phyloP scores from a whole-genome alignment of 805 yeast species.

The Tetrapisispora nanseiensis region DNA sequence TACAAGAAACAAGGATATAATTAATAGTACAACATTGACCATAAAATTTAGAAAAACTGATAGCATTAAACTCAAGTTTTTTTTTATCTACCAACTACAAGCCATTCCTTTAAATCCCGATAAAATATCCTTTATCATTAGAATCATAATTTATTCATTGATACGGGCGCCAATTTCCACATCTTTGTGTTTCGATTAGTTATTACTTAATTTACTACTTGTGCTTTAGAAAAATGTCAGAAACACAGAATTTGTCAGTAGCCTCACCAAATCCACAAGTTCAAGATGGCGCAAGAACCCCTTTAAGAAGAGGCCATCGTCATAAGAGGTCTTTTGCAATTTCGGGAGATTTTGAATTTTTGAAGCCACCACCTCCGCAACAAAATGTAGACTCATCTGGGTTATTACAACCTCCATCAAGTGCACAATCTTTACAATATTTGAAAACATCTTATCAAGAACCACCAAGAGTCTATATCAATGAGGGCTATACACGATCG shows the following conservation, averaged over 20 bases:
- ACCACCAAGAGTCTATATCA: not conserved
- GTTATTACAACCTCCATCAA: not conserved
- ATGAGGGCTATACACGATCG: not conserved
- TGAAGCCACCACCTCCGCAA: slow-evolving; percentile 7
- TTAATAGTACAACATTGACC: no score
- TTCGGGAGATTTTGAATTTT: slow-evolving; percentile 69
- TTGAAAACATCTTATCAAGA: not conserved
- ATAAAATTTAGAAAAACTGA: not conserved
- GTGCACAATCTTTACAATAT: not conserved
- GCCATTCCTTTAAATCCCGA: slow-evolving; percentile 1
- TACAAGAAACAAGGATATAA: no score
- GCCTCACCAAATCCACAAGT: not conserved
- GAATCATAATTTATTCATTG: no score
- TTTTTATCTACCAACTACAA: not conserved
- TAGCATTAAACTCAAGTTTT: not conserved
- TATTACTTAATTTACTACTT: not conserved
- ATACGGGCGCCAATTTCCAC: not conserved
- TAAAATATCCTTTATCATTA: not conserved
- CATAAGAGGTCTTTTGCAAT: slow-evolving; percentile 84
- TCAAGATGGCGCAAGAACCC: slow-evolving; percentile 1
- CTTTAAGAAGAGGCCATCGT: slow-evolving; percentile 47
- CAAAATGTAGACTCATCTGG: not conserved
- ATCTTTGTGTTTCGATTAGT: not conserved
- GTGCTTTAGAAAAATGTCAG: not conserved
- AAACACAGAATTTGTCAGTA: slow-evolving; percentile 2